These are phyloP conservation scores for Carpinus viminea DNA, from an alignment of 306 rosid genomes.

Conservation along the genomic window DNA sequence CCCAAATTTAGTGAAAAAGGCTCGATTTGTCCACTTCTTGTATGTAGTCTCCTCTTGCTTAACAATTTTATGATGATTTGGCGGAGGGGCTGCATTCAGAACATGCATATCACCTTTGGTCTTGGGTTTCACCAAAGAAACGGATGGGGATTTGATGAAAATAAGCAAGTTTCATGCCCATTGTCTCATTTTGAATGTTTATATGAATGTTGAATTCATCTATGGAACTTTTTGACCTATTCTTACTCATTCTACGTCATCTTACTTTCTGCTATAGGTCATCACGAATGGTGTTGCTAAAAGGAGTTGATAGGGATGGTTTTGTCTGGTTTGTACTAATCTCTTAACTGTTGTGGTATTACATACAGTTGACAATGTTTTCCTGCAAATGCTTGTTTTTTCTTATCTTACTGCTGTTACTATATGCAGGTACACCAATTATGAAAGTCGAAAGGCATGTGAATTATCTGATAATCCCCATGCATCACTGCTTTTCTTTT, in stretches of 20 bases:
- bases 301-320: slow-evolving; percentile 84
- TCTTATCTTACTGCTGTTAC: slow-evolving; percentile 27
- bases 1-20: neutral
- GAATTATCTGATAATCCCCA: slow-evolving; percentile 79
- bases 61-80: neutral
- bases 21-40: neutral
- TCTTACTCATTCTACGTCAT: slow-evolving; percentile 34
- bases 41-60: neutral
- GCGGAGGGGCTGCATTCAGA: neutral
- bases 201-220: neutral
- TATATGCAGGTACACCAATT: slow-evolving; percentile 83
- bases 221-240: slow-evolving; percentile 8
- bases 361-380: slow-evolving; percentile 17
- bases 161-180: neutral
- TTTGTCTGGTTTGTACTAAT: slow-evolving; percentile 81
- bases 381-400: slow-evolving; percentile 23
- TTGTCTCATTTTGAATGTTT: neutral
- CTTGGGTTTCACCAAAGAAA: neutral
- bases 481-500: slow-evolving; percentile 85
- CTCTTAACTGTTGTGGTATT: slow-evolving; percentile 18
- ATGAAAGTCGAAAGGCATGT: slow-evolving; percentile 79
- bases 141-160: neutral
- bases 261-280: slow-evolving; percentile 57
- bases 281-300: slow-evolving; percentile 85
- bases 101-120: neutral